Evolutionary conservation across 2,329 filamentous ascomycete genomes (phyloP).

Genomic region (Fusarium chuoi): DNA sequence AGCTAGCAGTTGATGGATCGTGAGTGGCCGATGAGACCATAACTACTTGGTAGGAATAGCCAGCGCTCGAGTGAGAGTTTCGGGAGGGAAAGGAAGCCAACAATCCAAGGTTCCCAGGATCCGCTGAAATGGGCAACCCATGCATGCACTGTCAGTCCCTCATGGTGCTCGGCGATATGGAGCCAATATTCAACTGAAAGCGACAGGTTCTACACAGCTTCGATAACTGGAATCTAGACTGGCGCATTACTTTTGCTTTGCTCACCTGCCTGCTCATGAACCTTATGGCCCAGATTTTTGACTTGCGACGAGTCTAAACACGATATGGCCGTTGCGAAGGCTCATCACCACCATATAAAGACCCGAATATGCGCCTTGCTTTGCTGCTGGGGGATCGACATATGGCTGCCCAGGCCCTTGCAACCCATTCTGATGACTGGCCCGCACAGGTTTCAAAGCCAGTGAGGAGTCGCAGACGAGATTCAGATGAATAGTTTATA

Average conservation of each 20-base stretch:
- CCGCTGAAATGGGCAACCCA: slow-evolving; percentile 34
- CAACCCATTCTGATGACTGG: slow-evolving; percentile 30
- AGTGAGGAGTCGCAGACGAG: slow-evolving; percentile 12
- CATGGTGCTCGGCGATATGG: slow-evolving; percentile 17
- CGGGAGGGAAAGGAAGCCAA: slow-evolving; percentile 35
- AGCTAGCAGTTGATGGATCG: slow-evolving; percentile 41
- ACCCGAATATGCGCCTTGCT: slow-evolving; percentile 33
- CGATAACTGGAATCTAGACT: background rate
- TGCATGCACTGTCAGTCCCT: slow-evolving; percentile 16
- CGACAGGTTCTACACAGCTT: background rate
- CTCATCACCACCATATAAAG: slow-evolving; percentile 36
- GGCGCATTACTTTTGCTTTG: slow-evolving; percentile 27
- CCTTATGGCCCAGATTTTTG: slow-evolving; percentile 14
- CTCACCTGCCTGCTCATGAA: slow-evolving; percentile 17
- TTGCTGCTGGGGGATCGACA: slow-evolving; percentile 32
- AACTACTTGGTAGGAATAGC: slow-evolving; percentile 5
- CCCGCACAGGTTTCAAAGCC: slow-evolving; percentile 26
- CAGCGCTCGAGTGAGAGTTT: slow-evolving; percentile 29
- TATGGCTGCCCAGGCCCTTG: slow-evolving; percentile 35
- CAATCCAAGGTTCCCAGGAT: slow-evolving; percentile 21
- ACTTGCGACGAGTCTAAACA: slow-evolving; percentile 30
- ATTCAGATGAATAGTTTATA: background rate
- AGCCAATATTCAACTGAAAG: slow-evolving; percentile 17
- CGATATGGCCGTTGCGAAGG: slow-evolving; percentile 21
- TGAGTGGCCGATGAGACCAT: slow-evolving; percentile 33